A percentile compares a stretch with the other conserved stretches of the same genome.
Evolutionary conservation across 1,284 basidiomycete genomes (phyloP).

Genomic region (Abortiporus biennis): DNA sequence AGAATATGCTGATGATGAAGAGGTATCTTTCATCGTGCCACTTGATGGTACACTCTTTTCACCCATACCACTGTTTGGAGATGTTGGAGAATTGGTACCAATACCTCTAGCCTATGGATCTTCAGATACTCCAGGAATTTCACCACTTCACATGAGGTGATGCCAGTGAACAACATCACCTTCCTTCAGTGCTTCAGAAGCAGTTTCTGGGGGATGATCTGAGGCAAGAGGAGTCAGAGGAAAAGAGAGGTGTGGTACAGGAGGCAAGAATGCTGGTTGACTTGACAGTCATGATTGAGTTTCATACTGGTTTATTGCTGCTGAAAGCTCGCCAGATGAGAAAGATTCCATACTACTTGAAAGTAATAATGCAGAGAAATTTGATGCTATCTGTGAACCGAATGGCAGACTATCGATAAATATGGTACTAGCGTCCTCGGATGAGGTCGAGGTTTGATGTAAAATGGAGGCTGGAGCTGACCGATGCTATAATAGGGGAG

Average conservation of each 20-base stretch:
- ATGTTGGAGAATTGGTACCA: neutral
- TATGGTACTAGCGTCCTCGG: no score
- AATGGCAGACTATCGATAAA: no score
- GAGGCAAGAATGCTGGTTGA: constrained; percentile 3
- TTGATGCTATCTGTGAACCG: no score
- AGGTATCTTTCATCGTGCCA: no score
- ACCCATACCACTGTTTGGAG: no score
- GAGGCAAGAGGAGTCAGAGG: constrained; percentile 15
- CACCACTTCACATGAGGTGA: constrained; percentile 66
- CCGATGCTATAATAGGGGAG: constrained; percentile 9
- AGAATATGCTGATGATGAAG: no score
- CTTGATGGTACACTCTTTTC: no score
- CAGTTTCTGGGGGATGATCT: constrained; percentile 12
- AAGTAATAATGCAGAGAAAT: no score
- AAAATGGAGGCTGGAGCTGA: neutral
- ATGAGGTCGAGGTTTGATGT: neutral
- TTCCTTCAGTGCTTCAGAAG: constrained; percentile 34
- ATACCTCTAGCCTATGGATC: constrained; percentile 40
- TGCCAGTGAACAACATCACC: constrained; percentile 79
- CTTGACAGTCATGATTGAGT: no score
- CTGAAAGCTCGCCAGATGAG: no score
- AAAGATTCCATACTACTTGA: no score
- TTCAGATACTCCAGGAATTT: constrained; percentile 62
- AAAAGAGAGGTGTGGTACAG: neutral
- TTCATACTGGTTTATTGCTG: no score